Conservation (phyloP, 805 yeast species). For the Candida incommunis region DNA sequence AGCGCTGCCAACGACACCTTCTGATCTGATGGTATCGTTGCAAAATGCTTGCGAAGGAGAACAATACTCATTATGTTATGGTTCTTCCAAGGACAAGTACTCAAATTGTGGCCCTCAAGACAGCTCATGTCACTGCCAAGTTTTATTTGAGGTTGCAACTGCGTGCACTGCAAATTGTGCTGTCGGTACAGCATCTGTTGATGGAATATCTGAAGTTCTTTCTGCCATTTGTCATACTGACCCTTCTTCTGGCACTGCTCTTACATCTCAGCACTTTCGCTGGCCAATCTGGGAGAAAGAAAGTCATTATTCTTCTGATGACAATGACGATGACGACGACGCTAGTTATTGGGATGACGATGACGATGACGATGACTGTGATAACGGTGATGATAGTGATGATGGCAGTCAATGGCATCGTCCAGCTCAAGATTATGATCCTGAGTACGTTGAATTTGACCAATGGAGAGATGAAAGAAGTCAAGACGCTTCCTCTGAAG, state of each 20-base stretch:
- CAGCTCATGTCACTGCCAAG: slow-evolving; percentile 10
- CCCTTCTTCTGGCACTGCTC: not conserved
- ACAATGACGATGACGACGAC: not conserved
- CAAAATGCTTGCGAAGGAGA: slow-evolving; percentile 4
- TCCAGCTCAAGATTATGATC: not conserved
- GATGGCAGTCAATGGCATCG: slow-evolving; percentile 13
- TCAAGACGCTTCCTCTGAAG: too few species aligned
- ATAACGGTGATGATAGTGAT: slow-evolving; percentile 13
- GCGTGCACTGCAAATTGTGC: slow-evolving; percentile 9
- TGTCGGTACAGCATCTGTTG: not conserved
- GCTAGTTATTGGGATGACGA: not conserved
- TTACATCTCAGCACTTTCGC: not conserved
- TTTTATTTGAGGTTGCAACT: slow-evolving; percentile 5
- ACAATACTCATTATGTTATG: slow-evolving; percentile 9
- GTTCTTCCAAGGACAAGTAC: slow-evolving; percentile 7
- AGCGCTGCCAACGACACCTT: too few species aligned
- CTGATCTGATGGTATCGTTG: slow-evolving; percentile 1
- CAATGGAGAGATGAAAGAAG: not conserved
- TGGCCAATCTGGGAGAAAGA: not conserved
- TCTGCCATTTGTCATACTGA: not conserved
- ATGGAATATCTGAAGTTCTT: not conserved
- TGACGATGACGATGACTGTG: slow-evolving; percentile 12
- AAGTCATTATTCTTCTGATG: not conserved
- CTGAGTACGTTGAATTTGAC: not conserved
- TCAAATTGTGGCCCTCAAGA: slow-evolving; percentile 8